phyloP scores from a whole-genome alignment of 2,329 filamentous ascomycete species.

The Fusarium humuli region DNA sequence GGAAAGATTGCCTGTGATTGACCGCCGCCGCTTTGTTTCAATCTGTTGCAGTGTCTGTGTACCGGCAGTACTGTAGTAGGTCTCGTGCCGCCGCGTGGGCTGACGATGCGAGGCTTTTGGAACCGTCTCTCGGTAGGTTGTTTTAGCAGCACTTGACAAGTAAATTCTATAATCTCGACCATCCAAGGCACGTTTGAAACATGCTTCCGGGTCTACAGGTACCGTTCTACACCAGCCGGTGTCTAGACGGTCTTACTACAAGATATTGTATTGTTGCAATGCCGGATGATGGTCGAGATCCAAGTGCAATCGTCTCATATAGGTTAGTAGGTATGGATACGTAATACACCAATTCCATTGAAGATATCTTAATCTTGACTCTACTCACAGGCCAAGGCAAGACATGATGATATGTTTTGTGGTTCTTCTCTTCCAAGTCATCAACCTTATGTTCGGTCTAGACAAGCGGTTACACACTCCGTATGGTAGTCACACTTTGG shows the following conservation, averaged over 20 bases:
- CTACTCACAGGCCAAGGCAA: background rate
- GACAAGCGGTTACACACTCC: background rate
- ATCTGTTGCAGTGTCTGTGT: conserved; percentile 1
- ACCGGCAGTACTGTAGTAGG: background rate
- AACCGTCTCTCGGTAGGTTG: background rate
- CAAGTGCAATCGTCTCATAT: background rate
- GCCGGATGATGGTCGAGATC: background rate
- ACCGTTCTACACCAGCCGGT: background rate
- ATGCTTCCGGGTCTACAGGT: background rate
- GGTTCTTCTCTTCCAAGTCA: background rate
- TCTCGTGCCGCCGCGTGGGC: conserved; percentile 12
- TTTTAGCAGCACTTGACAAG: background rate
- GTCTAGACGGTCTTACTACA: background rate
- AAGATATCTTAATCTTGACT: conserved; percentile 7
- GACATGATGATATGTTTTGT: background rate
- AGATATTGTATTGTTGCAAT: background rate
- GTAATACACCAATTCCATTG: background rate
- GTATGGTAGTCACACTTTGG: background rate
- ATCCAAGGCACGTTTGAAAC: background rate
- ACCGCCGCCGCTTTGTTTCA: conserved; percentile 22
- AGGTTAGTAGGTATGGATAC: background rate
- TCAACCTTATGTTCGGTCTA: background rate
- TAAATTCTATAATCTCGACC: background rate
- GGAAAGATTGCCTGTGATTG: background rate
- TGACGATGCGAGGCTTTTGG: background rate